Base-by-base conservation (phyloP, 2,329 filamentous ascomycete species). In the Arthrobotrys conoides region DNA sequence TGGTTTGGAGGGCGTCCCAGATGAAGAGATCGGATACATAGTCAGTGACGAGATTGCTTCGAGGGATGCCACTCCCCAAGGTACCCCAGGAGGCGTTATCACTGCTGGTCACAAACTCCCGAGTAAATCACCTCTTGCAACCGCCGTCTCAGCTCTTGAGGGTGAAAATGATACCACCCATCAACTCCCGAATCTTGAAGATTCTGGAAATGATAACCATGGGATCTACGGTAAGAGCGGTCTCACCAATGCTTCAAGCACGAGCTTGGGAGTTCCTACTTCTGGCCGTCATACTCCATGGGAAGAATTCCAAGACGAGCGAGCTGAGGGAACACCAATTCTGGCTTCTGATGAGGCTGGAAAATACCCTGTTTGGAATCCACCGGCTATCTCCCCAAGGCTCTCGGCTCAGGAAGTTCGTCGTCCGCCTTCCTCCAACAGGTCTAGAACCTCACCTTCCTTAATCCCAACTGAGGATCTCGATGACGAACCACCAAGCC, bases 11-110 rank as follows among this genome's bases (percentile, higher is more conserved):
- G 90, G 92, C 71, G 96, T 94, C 3, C 96, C 96, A 1, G 93
- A 92, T 81, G 95, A 98, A 82, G 92, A 98, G 83, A 90, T 97
- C 82, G 96, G 93, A 20, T 97, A 94, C 85, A 89, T 93, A 79
- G 95, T 94, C 12, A 91, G 90, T 10, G 94, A 97, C 80, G 91
- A 97, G 83, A 97, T 94, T 83, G 88, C 90, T 16, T 92, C 91
- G 33, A 91, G 93, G 78, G 90, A 93, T 79, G 87, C 89, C 53
- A 92, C 92, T n/a, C 91, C 92, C 8, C 87, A 85, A 63, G 89
- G 89, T 16, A 84, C 85, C 24, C 87, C 87, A 77, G 84, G 59
- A 64, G 81, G 81, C 36, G n/a, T 65, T 36, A 49, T 65, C 16
- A 48, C 44, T 20, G 48, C 38, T n/a, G 66, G 64, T 6, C 69